phyloP scores from a whole-genome alignment of 768 basidiomycete species.

The Pulveroboletus ravenelii region DNA sequence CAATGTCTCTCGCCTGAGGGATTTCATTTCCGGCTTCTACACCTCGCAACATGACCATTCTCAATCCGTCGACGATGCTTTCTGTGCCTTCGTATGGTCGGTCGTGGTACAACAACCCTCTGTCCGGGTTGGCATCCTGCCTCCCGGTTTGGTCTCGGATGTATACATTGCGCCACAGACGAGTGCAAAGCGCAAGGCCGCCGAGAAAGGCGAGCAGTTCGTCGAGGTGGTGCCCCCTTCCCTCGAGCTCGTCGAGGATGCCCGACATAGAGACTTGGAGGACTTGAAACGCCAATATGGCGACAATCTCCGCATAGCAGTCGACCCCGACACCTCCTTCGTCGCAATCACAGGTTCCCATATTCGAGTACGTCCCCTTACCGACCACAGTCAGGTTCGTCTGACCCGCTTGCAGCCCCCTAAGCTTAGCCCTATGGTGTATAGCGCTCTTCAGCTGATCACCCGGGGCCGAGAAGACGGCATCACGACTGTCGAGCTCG shows the following conservation, averaged over 20 bases:
- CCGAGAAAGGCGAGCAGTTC: constrained; percentile 48
- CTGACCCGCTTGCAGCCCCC: constrained; percentile 47
- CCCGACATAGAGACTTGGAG: constrained; percentile 49
- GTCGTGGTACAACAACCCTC: constrained; percentile 71
- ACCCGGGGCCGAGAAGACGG: constrained; percentile 77
- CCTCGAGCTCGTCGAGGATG: constrained; percentile 53
- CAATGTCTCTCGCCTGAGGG: constrained; percentile 62
- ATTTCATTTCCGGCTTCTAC: constrained; percentile 69
- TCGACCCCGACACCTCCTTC: constrained; percentile 70
- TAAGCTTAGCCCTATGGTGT: constrained; percentile 82
- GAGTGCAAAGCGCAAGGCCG: constrained; percentile 62
- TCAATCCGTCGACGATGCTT: constrained; percentile 70
- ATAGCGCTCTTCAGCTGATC: constrained; percentile 76
- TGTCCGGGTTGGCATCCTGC: constrained; percentile 68
- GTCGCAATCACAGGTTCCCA: constrained; percentile 82
- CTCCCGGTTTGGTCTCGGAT: constrained; percentile 53
- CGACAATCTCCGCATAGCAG: constrained; percentile 63
- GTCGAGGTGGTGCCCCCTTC: constrained; percentile 40
- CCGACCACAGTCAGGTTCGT: not conserved
- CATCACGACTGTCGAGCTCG: constrained; percentile 72
- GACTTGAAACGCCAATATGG: constrained; percentile 57
- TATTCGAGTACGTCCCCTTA: constrained; percentile 53
- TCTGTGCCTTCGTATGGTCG: constrained; percentile 79
- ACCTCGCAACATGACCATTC: constrained; percentile 30
- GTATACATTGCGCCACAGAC: constrained; percentile 77